A percentile compares a stretch with the other conserved stretches of the same genome.
Evolutionary conservation across 2,329 filamentous ascomycete species (phyloP).

Genomic region (Pezicula rhizophila): DNA sequence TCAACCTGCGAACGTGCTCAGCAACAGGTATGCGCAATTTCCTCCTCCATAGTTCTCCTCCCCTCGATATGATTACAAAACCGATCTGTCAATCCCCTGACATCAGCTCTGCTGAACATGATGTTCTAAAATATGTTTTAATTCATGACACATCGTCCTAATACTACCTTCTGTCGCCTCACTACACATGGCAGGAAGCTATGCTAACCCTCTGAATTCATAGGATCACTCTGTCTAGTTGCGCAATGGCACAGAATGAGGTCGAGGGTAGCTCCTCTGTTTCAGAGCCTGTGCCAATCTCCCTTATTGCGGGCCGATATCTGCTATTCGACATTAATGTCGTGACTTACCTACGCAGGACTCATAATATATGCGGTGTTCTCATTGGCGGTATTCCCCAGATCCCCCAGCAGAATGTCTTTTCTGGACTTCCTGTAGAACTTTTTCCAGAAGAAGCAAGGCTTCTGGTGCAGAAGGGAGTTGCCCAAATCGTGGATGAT

Average conservation of each 20-base stretch:
- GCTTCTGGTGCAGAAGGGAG: slow-evolving; percentile 69
- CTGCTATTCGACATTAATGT: slow-evolving; percentile 83
- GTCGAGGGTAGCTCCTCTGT: slow-evolving; percentile 4
- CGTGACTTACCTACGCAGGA: slow-evolving; percentile 69
- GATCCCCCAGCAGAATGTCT: slow-evolving; percentile 90
- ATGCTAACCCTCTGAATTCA: not conserved
- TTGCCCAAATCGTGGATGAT: slow-evolving; percentile 79
- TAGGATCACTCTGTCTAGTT: not conserved
- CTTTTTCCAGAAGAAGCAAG: slow-evolving; percentile 86
- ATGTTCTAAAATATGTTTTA: slow-evolving; percentile 46
- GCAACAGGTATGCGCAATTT: not conserved
- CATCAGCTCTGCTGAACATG: slow-evolving; percentile 35
- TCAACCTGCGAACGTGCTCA: not conserved
- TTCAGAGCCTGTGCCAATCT: slow-evolving; percentile 67
- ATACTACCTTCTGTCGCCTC: not conserved
- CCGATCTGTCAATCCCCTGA: slow-evolving; percentile 84
- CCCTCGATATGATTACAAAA: slow-evolving; percentile 55
- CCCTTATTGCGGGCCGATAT: slow-evolving; percentile 72
- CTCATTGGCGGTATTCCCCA: slow-evolving; percentile 85
- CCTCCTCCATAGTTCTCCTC: not conserved
- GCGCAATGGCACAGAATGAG: slow-evolving; percentile 11
- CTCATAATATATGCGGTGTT: slow-evolving; percentile 79
- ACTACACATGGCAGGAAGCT: not conserved
- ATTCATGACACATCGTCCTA: slow-evolving; percentile 37
- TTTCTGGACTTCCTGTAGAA: slow-evolving; percentile 81